Evolutionary conservation across 495 filamentous ascomycete genomes (phyloP).

Genomic region (Cercophora newfieldiana): DNA sequence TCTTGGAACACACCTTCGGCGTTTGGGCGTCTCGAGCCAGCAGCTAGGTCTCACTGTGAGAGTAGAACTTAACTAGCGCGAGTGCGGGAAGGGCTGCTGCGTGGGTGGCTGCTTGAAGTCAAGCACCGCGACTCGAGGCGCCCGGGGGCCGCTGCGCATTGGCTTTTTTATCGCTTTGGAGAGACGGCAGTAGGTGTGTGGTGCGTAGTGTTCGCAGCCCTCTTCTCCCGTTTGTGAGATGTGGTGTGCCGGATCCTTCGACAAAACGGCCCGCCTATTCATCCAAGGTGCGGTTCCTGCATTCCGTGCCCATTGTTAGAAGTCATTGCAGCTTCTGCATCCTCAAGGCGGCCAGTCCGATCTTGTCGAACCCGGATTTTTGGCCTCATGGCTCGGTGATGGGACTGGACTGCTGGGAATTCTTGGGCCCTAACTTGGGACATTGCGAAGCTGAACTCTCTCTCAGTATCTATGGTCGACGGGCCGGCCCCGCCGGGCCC

Average conservation of each 20-base stretch:
- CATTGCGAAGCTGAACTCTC: background rate
- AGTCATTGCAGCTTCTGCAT: background rate
- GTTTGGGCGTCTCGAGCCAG: background rate
- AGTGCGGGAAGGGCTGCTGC: background rate
- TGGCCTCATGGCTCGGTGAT: background rate
- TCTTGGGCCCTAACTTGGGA: background rate
- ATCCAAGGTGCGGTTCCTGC: constrained; percentile 7
- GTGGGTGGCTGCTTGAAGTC: background rate
- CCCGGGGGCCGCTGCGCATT: background rate
- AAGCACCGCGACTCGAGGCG: background rate
- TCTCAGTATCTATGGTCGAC: background rate
- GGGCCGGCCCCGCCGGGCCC: background rate
- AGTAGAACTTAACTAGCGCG: background rate
- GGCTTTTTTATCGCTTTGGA: background rate
- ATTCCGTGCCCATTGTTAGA: background rate
- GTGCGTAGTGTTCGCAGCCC: background rate
- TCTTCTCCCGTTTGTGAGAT: background rate
- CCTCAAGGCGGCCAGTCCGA: background rate
- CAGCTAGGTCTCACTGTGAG: background rate
- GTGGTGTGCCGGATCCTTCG: constrained; percentile 8
- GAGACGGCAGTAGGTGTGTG: background rate
- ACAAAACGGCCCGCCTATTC: constrained; percentile 1
- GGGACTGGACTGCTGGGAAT: background rate
- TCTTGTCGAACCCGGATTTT: background rate
- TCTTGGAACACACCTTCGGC: background rate